These are phyloP conservation scores for Cladosporium oxysporum DNA, from an alignment of 2,329 filamentous ascomycete genomes.

Conservation along the genomic window DNA sequence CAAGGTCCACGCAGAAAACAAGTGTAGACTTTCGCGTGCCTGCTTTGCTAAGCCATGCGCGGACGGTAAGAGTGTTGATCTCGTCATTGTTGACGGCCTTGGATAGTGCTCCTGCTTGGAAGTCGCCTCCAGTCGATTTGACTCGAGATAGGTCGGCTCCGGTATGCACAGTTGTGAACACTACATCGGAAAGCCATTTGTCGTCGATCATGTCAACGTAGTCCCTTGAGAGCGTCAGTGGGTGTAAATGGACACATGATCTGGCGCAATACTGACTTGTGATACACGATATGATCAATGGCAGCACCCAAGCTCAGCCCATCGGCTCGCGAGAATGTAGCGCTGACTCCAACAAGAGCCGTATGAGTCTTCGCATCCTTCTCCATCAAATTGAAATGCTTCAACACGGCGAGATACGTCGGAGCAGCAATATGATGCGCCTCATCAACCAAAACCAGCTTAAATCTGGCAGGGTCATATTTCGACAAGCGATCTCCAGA, in stretches of 20 bases:
- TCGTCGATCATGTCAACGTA: slow-evolving; percentile 81
- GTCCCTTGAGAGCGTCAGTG: slow-evolving; percentile 46
- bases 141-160: slow-evolving; percentile 70
- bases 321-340: slow-evolving; percentile 77
- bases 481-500: slow-evolving; percentile 77
- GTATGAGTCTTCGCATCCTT: slow-evolving; percentile 46
- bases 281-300: slow-evolving; percentile 95
- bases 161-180: slow-evolving; percentile 89
- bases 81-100: slow-evolving; percentile 77
- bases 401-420: slow-evolving; percentile 72
- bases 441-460: slow-evolving; percentile 91
- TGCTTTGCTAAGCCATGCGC: slow-evolving; percentile 81
- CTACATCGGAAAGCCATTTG: slow-evolving; percentile 87
- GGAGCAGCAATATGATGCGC: slow-evolving; percentile 93
- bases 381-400: slow-evolving; percentile 73
- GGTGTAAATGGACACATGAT: slow-evolving; percentile 48
- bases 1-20: slow-evolving; percentile 90
- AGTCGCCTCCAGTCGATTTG: slow-evolving; percentile 75
- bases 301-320: slow-evolving; percentile 78
- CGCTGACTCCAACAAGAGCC: slow-evolving; percentile 85
- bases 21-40: slow-evolving; percentile 76
- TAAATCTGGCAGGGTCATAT: slow-evolving; percentile 78
- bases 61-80: slow-evolving; percentile 81
- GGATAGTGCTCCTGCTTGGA: slow-evolving; percentile 75
- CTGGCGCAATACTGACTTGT: slow-evolving; percentile 57